Evolutionary conservation across 805 yeast genomes (phyloP).

Genomic region (Metschnikowia reukaufii): DNA sequence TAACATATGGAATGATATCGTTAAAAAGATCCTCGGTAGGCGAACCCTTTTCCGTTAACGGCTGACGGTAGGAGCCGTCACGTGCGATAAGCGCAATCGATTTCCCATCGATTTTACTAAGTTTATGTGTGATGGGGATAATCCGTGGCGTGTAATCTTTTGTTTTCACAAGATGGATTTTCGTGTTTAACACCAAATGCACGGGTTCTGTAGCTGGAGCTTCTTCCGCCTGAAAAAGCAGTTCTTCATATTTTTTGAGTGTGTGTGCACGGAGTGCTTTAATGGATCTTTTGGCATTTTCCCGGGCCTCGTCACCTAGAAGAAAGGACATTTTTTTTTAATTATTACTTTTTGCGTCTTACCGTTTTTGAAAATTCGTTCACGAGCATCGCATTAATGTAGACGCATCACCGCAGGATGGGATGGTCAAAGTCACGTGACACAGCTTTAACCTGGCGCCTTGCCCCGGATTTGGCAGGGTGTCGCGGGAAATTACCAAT

Average conservation of each 20-base stretch:
- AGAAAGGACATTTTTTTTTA: conserved; percentile 17
- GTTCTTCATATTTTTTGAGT: conserved; percentile 7
- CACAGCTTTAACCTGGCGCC: too few species aligned
- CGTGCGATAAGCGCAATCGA: conserved; percentile 65
- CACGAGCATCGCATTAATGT: too few species aligned
- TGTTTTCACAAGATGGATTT: conserved; percentile 41
- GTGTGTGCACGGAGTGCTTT: conserved; percentile 18
- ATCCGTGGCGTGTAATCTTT: conserved; percentile 58
- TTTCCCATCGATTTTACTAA: conserved; percentile 49
- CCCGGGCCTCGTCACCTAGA: conserved; percentile 22
- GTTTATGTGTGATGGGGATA: conserved; percentile 54
- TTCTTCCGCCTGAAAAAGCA: conserved; percentile 1
- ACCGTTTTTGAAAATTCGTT: too few species aligned
- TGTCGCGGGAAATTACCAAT: too few species aligned
- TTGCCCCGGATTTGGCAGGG: too few species aligned
- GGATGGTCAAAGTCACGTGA: too few species aligned
- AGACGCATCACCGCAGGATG: too few species aligned
- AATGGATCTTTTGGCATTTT: conserved; percentile 19
- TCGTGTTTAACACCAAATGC: conserved; percentile 49
- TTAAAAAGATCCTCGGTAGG: conserved; percentile 62
- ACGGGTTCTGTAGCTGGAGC: conserved; percentile 25
- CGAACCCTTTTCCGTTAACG: conserved; percentile 47
- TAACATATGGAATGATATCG: conserved; percentile 59
- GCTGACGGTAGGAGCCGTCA: conserved; percentile 65
- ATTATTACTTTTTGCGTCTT: not conserved